These are phyloP conservation scores for Coffea eugenioides DNA, from an alignment of 257 asterid species.

Conservation along the genomic window DNA sequence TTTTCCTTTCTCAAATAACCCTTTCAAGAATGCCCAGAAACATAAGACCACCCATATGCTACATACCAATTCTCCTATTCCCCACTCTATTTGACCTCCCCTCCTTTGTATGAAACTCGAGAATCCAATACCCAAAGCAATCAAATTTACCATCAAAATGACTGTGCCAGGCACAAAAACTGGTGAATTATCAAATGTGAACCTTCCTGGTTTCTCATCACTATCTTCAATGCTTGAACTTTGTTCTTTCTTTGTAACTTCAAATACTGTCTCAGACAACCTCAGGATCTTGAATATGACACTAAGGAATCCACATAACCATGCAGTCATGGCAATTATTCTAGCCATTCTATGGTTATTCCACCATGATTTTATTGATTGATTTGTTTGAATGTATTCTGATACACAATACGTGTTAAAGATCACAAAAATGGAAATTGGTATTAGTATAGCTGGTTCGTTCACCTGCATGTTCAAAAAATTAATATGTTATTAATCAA, in stretches of 20 bases:
- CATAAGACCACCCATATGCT: conserved; percentile 24
- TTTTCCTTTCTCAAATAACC: conserved; percentile 34
- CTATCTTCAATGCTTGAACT: neutral
- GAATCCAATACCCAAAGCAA: conserved; percentile 22
- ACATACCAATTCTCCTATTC: conserved; percentile 32
- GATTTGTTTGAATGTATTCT: conserved; percentile 23
- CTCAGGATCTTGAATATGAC: conserved; percentile 25
- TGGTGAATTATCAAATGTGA: conserved; percentile 41
- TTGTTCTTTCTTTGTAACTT: conserved; percentile 36
- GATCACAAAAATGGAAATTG: conserved; percentile 17
- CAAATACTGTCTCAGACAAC: conserved; percentile 25
- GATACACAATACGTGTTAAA: conserved; percentile 30
- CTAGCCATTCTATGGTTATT: conserved; percentile 36
- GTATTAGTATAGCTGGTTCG: conserved; percentile 27
- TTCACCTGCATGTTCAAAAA: conserved; percentile 25
- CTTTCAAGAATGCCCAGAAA: conserved; percentile 36
- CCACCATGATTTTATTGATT: conserved; percentile 36
- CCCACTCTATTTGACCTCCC: neutral
- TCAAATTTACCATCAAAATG: conserved; percentile 28
- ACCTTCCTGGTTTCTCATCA: conserved; percentile 16
- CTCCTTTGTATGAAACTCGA: neutral
- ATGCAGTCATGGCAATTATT: conserved; percentile 22
- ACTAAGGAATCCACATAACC: conserved; percentile 31
- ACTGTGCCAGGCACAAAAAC: conserved; percentile 29
- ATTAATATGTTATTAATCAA: neutral